Evolutionary conservation across 495 filamentous ascomycete genomes (phyloP).

Genomic region (Poronia punctata): DNA sequence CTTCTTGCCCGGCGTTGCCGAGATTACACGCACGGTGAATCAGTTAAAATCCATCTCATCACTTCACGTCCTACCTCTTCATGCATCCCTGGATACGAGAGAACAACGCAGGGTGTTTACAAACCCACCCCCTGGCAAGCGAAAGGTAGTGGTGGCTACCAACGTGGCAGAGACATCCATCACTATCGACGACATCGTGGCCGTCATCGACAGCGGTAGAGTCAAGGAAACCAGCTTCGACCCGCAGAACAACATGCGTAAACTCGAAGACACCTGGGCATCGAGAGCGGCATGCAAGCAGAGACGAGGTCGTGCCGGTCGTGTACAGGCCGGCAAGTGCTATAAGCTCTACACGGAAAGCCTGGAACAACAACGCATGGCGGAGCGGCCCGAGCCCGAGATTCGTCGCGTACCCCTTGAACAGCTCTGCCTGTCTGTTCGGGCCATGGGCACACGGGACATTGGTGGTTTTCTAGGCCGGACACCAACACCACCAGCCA

Average conservation of each 20-base stretch:
- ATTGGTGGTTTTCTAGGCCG: constrained; percentile 73
- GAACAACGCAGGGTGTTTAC: constrained; percentile 86
- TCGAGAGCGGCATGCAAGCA: constrained; percentile 94
- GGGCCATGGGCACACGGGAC: constrained; percentile 85
- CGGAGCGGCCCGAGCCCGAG: constrained; percentile 84
- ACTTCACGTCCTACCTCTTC: constrained; percentile 76
- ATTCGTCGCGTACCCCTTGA: constrained; percentile 89
- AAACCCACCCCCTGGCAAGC: constrained; percentile 63
- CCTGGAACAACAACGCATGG: constrained; percentile 73
- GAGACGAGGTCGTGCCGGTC: constrained; percentile 87
- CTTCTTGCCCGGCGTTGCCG: constrained; percentile 78
- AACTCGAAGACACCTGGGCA: constrained; percentile 90
- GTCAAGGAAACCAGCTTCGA: constrained; percentile 97
- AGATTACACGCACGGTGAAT: constrained; percentile 78
- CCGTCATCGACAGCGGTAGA: constrained; percentile 88
- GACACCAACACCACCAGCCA: constrained; percentile 82
- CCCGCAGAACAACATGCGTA: constrained; percentile 86
- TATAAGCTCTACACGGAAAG: constrained; percentile 91
- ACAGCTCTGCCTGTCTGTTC: constrained; percentile 87
- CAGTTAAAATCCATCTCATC: constrained; percentile 61
- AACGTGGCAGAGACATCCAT: constrained; percentile 98
- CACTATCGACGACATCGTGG: constrained; percentile 94
- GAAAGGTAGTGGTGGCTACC: constrained; percentile 89
- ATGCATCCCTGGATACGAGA: constrained; percentile 79
- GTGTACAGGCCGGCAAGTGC: constrained; percentile 84